These are phyloP conservation scores for Globisporangium camurandrum DNA, from an alignment of 352 stramenopile species.

Conservation along the genomic window DNA sequence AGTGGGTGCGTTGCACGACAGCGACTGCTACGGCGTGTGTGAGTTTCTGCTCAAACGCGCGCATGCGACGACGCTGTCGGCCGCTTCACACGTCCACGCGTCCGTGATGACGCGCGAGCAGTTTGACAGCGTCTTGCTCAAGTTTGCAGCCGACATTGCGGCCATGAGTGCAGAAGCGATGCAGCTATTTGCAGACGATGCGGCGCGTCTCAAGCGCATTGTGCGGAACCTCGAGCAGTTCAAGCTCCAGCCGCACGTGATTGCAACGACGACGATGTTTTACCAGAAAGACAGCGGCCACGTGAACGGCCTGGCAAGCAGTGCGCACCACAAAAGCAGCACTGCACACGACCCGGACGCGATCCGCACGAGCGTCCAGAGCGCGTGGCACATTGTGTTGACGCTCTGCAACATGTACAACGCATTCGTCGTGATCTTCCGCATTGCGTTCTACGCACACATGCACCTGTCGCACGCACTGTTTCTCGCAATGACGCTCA, in stretches of 20 bases:
- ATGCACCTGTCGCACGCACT: slow-evolving; percentile 20
- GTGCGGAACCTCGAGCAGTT: slow-evolving; percentile 34
- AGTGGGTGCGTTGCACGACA: slow-evolving; percentile 45
- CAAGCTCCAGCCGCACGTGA: slow-evolving; percentile 48
- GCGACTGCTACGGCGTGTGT: slow-evolving; percentile 60
- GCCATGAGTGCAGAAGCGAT: slow-evolving; percentile 46
- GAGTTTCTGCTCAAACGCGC: slow-evolving; percentile 48
- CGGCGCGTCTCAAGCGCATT: slow-evolving; percentile 22
- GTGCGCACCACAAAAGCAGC: neutral
- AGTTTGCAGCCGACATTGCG: slow-evolving; percentile 47
- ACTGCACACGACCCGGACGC: slow-evolving; percentile 12
- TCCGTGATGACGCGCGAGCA: slow-evolving; percentile 71
- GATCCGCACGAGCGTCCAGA: slow-evolving; percentile 16
- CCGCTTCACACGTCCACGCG: slow-evolving; percentile 40
- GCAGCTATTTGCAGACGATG: slow-evolving; percentile 31
- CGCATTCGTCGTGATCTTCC: slow-evolving; percentile 53
- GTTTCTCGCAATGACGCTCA: slow-evolving; percentile 20
- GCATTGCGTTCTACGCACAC: slow-evolving; percentile 54
- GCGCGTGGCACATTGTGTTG: slow-evolving; percentile 38
- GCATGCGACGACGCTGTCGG: slow-evolving; percentile 38
- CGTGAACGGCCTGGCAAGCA: neutral
- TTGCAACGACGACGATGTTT: slow-evolving; percentile 43
- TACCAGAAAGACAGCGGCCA: slow-evolving; percentile 30
- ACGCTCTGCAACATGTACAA: slow-evolving; percentile 67
- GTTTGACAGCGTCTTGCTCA: slow-evolving; percentile 54